Evolutionary conservation across 192 early-diverging fungal species (phyloP).

Genomic region (Jimgerdemannia lactiflua): DNA sequence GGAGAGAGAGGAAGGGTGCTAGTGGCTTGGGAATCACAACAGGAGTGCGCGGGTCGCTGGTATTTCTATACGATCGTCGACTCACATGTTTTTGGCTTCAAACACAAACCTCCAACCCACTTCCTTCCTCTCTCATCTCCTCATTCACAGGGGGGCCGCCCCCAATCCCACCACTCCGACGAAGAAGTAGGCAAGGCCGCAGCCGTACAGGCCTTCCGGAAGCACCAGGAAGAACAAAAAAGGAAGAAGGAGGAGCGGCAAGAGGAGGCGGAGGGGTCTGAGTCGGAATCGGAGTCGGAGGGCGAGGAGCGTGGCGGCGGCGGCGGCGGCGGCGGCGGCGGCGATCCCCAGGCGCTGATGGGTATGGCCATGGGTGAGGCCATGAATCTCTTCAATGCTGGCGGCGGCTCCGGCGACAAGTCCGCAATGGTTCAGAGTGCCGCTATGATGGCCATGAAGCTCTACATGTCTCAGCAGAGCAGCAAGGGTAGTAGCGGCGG

Average conservation of each 20-base stretch:
- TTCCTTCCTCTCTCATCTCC: not conserved
- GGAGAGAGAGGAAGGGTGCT: not conserved
- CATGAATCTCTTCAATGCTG: constrained; percentile 26
- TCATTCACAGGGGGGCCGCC: not conserved
- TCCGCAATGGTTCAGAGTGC: constrained; percentile 28
- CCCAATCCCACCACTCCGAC: constrained; percentile 9
- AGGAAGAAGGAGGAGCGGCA: not conserved
- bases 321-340: constrained; percentile 14
- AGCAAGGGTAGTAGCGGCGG: not conserved
- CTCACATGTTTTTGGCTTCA: not conserved
- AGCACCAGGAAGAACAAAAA: constrained; percentile 9
- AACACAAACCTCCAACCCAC: not conserved
- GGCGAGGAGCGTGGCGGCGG: constrained; percentile 12
- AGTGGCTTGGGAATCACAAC: too few relatives aligned
- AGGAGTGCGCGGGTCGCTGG: too few relatives aligned
- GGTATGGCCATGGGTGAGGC: constrained; percentile 39
- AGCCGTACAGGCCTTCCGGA: constrained; percentile 35
- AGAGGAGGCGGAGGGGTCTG: not conserved
- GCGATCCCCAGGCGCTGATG: constrained; percentile 18
- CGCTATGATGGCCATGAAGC: constrained; percentile 33
- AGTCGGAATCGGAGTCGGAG: too few relatives aligned
- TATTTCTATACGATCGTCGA: not conserved
- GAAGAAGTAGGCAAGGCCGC: constrained; percentile 34
- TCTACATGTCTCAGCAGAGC: constrained; percentile 20
- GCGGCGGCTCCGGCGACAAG: constrained; percentile 16